phyloP scores from a whole-genome alignment of 495 filamentous ascomycete genomes.

The Annulohypoxylon maeteangense region DNA sequence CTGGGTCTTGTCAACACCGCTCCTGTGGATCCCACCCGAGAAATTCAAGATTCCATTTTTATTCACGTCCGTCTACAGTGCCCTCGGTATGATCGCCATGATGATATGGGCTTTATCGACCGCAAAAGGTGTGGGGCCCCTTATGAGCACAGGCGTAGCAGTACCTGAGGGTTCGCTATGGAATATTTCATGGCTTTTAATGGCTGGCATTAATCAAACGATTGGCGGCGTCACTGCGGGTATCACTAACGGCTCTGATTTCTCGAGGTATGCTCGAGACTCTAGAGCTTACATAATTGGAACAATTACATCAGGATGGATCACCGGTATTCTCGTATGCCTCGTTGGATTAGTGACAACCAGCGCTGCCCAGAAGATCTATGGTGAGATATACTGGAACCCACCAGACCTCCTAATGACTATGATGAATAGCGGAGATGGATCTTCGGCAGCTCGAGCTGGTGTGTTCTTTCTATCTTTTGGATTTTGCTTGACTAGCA shows the following conservation, averaged over 20 bases:
- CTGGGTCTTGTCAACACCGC: constrained; percentile 51
- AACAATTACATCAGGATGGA: constrained; percentile 49
- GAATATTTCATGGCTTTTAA: constrained; percentile 49
- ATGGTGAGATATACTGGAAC: constrained; percentile 55
- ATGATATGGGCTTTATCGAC: constrained; percentile 54
- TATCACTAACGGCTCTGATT: constrained; percentile 56
- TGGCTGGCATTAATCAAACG: constrained; percentile 51
- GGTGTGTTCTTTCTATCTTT: constrained; percentile 52
- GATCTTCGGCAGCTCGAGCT: constrained; percentile 48
- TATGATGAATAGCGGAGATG: constrained; percentile 42
- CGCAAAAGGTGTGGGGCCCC: constrained; percentile 50
- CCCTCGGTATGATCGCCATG: constrained; percentile 48
- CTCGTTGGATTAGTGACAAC: constrained; percentile 50
- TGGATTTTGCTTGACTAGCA: constrained; percentile 43
- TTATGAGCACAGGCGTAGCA: constrained; percentile 35
- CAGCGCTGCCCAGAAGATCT: constrained; percentile 52
- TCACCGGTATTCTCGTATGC: constrained; percentile 44
- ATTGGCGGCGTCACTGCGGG: constrained; percentile 50
- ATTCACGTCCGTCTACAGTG: constrained; percentile 45
- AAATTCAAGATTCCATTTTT: constrained; percentile 54
- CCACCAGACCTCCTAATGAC: constrained; percentile 48
- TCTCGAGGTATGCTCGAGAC: constrained; percentile 48
- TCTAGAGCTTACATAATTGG: constrained; percentile 48
- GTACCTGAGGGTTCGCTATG: constrained; percentile 36
- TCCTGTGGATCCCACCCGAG: constrained; percentile 56